Evolutionary conservation across 73 alveolate genomes (phyloP).

Genomic region (Halteria grandinella): DNA sequence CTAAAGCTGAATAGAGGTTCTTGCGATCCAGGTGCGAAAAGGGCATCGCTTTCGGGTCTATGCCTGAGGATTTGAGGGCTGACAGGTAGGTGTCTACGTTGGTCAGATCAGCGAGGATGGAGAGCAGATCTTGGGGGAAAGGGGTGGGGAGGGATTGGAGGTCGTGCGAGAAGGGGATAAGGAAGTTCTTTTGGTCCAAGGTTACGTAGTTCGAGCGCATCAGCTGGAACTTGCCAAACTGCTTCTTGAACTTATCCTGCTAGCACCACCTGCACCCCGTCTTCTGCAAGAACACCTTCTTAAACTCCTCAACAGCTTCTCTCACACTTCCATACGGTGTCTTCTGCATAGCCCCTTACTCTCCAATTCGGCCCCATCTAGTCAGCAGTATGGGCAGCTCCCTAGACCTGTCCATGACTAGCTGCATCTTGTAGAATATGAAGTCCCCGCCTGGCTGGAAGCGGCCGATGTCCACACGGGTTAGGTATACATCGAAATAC

Average conservation of each 20-base stretch:
- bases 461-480: slow-evolving; percentile 56
- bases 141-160: background rate
- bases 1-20: slow-evolving; percentile 75
- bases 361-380: slow-evolving; percentile 97
- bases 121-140: slow-evolving; percentile 21
- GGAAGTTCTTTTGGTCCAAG: slow-evolving; percentile 55
- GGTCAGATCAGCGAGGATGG: slow-evolving; percentile 43
- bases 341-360: slow-evolving; percentile 91
- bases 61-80: slow-evolving; percentile 78
- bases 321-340: slow-evolving; percentile 88
- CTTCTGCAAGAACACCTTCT: slow-evolving; percentile 83
- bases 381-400: slow-evolving; percentile 91
- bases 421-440: slow-evolving; percentile 92
- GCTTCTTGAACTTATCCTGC: slow-evolving; percentile 54
- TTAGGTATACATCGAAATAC: slow-evolving; percentile 40
- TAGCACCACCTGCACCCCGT: slow-evolving; percentile 91
- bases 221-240: slow-evolving; percentile 47
- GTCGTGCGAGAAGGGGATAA: slow-evolving; percentile 19
- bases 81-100: slow-evolving; percentile 74
- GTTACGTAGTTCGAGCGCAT: slow-evolving; percentile 33
- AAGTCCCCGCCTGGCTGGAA: slow-evolving; percentile 70
- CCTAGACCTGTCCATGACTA: slow-evolving; percentile 88
- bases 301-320: slow-evolving; percentile 89
- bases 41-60: slow-evolving; percentile 77
- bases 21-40: slow-evolving; percentile 77